These are phyloP conservation scores for Pseudonitzschia multistriata DNA, from an alignment of 108 stramenopile species.

Conservation along the genomic window DNA sequence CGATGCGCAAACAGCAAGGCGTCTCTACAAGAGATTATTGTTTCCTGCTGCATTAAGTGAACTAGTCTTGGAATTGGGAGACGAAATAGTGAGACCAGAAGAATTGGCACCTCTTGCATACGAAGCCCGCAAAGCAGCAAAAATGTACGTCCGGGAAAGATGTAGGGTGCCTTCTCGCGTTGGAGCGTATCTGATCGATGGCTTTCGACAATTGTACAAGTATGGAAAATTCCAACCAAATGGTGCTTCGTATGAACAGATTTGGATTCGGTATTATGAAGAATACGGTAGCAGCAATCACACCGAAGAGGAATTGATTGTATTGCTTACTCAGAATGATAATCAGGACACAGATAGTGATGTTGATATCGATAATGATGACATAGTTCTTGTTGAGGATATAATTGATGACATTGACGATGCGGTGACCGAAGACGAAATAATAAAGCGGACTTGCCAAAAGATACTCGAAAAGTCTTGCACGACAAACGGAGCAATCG, in stretches of 20 bases:
- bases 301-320: conserved; percentile 19
- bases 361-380: conserved; percentile 23
- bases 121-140: conserved; percentile 85
- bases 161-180: conserved; percentile 75
- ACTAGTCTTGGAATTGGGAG: conserved; percentile 39
- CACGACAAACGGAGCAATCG: conserved; percentile 74
- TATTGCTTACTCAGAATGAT: background rate
- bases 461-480: conserved; percentile 88
- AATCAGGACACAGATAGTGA: conserved; percentile 19
- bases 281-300: conserved; percentile 61
- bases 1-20: conserved; percentile 64
- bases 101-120: conserved; percentile 88
- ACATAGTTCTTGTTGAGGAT: background rate
- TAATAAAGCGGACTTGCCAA: conserved; percentile 71
- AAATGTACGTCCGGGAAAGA: conserved; percentile 88
- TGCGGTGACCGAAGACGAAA: conserved; percentile 65
- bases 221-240: conserved; percentile 78
- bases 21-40: conserved; percentile 79
- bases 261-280: conserved; percentile 57
- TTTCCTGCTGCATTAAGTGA: conserved; percentile 68
- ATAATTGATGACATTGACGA: conserved; percentile 2
- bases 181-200: conserved; percentile 78
- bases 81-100: conserved; percentile 32
- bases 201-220: conserved; percentile 70
- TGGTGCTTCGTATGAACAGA: conserved; percentile 88